Evolutionary conservation across 2,329 filamentous ascomycete species (phyloP).

Genomic region (Fusarium sp.): DNA sequence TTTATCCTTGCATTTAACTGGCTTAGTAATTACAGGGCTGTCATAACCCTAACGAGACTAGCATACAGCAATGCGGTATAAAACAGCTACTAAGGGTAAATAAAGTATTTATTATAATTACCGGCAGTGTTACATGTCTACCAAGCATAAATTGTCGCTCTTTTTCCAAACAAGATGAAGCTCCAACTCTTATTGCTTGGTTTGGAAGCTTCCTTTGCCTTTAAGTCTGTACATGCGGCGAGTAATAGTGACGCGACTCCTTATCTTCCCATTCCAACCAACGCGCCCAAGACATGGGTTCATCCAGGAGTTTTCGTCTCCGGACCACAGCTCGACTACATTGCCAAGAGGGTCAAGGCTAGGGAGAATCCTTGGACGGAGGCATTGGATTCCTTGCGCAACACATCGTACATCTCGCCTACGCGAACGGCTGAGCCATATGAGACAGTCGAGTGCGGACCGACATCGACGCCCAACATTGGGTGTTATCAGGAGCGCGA

Average conservation of each 20-base stretch:
- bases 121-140: slow-evolving; percentile 34
- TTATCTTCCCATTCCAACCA: neutral
- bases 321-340: neutral
- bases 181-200: neutral
- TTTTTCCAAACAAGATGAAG: neutral
- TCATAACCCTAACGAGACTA: too few relatives aligned
- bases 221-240: neutral
- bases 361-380: neutral
- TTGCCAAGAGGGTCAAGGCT: neutral
- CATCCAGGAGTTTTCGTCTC: neutral
- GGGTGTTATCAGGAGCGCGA: neutral
- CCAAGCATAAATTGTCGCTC: too few relatives aligned
- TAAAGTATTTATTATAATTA: too few relatives aligned
- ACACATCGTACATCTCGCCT: neutral
- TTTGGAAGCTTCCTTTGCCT: neutral
- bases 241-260: neutral
- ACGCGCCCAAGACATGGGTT: neutral
- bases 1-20: too few relatives aligned
- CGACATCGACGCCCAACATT: neutral
- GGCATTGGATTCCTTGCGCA: neutral
- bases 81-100: too few relatives aligned
- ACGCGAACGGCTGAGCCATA: neutral
- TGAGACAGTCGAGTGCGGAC: neutral
- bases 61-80: too few relatives aligned
- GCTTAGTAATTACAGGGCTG: too few relatives aligned